These are phyloP conservation scores for Spergularia bocconei DNA, from an alignment of 148 eudicot genomes.

Conservation along the genomic window DNA sequence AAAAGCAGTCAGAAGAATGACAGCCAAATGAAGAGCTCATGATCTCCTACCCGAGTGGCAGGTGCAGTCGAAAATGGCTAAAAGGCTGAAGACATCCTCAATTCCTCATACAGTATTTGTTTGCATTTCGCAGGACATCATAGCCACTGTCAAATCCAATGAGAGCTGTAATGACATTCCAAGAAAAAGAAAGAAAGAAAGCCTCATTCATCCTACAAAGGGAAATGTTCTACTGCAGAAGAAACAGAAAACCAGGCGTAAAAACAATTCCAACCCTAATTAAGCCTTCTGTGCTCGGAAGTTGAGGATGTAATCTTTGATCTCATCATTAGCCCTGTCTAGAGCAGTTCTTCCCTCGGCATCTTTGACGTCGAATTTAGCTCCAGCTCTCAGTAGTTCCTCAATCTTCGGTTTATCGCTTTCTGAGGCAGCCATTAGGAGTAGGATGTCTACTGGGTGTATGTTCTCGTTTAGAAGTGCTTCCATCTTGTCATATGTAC, in stretches of 20 bases:
- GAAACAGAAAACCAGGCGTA: slow-evolving; percentile 7
- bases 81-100: too few species aligned
- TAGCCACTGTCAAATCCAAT: not conserved
- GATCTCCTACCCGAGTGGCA: not conserved
- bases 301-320: slow-evolving; percentile 65
- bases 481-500: slow-evolving; percentile 89
- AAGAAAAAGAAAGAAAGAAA: not conserved
- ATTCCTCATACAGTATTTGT: too few species aligned
- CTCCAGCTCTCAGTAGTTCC: slow-evolving; percentile 87
- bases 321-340: slow-evolving; percentile 62
- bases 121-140: too few species aligned
- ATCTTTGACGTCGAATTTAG: slow-evolving; percentile 66
- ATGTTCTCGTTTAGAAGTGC: slow-evolving; percentile 73
- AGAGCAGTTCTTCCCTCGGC: slow-evolving; percentile 80
- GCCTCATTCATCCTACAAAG: slow-evolving; percentile 1
- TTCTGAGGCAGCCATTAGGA: slow-evolving; percentile 86
- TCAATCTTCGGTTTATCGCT: slow-evolving; percentile 87
- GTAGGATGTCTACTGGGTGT: slow-evolving; percentile 87
- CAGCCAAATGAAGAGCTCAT: too few species aligned
- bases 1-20: too few species aligned
- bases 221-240: not conserved
- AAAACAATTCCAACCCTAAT: not conserved
- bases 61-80: too few species aligned
- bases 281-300: slow-evolving; percentile 57
- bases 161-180: not conserved